Conservation (phyloP, 768 basidiomycete genomes). For the Rhodosporidiobolus sp. region DNA sequence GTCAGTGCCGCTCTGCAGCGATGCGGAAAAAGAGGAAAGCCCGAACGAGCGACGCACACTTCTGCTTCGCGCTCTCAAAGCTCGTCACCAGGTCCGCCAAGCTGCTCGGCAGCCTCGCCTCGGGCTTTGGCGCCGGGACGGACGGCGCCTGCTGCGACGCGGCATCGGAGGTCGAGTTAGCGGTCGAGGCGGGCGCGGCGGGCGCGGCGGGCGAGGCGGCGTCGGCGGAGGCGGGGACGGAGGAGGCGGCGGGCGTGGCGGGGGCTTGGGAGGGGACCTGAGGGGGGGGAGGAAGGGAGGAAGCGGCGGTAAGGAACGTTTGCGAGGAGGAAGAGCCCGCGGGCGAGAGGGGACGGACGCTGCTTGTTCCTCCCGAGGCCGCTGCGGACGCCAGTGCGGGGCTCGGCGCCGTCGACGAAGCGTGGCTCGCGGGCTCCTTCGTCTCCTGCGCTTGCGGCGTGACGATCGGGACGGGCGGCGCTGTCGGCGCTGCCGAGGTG, state of each 20-base stretch:
- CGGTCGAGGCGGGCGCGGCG: not conserved
- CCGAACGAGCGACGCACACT: slow-evolving; percentile 59
- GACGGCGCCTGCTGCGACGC: slow-evolving; percentile 11
- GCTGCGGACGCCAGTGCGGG: slow-evolving; percentile 8
- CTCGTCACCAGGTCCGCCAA: slow-evolving; percentile 88
- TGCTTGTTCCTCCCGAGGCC: not conserved
- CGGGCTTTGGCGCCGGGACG: slow-evolving; percentile 44
- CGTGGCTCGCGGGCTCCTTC: slow-evolving; percentile 11
- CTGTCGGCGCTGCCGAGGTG: not conserved
- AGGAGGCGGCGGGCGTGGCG: slow-evolving; percentile 1
- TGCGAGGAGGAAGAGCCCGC: not conserved
- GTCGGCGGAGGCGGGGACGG: slow-evolving; percentile 28
- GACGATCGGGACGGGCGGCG: slow-evolving; percentile 1
- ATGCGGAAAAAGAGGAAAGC: not conserved
- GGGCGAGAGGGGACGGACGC: not conserved
- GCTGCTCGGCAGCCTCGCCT: slow-evolving; percentile 66
- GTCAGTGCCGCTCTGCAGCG: not conserved
- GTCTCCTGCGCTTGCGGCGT: not conserved
- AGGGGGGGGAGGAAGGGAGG: not conserved
- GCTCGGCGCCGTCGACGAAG: slow-evolving; percentile 21
- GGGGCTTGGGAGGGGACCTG: slow-evolving; percentile 4
- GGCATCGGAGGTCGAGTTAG: not conserved
- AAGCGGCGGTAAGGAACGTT: slow-evolving; percentile 8
- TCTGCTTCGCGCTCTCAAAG: slow-evolving; percentile 94
- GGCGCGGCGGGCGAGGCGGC: slow-evolving; percentile 27